A percentile compares a stretch with the other conserved stretches of the same genome.
Conservation (phyloP, 345 rosid genomes). For the Arabis alpina region DNA sequence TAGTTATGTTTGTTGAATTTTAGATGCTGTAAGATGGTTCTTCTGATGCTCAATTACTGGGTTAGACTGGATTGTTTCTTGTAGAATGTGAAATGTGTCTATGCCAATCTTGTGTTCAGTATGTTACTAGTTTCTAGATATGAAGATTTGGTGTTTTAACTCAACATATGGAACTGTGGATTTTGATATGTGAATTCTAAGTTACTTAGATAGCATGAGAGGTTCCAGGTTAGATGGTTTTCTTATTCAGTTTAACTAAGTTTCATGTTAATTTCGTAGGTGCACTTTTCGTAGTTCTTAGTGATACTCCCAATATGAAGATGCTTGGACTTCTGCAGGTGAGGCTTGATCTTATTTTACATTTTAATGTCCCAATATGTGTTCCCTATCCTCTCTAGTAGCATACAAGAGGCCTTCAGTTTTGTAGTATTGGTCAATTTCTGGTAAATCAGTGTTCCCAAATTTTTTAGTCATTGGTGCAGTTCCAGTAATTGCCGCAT, state of each 20-base stretch:
- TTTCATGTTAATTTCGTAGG: conserved; percentile 55
- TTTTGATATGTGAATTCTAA: conserved; percentile 15
- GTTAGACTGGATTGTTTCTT: neutral
- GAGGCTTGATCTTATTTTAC: conserved; percentile 32
- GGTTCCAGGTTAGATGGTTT: conserved; percentile 9
- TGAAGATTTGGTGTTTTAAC: conserved; percentile 4
- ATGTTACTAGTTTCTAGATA: conserved; percentile 2
- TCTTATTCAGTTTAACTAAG: conserved; percentile 25
- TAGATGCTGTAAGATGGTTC: no score
- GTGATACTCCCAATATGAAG: conserved; percentile 84
- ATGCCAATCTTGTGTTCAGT: conserved; percentile 1
- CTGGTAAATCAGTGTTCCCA: neutral
- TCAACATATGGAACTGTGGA: neutral
- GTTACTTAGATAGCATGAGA: conserved; percentile 1
- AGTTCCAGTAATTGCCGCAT: neutral
- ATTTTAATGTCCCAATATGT: conserved; percentile 9
- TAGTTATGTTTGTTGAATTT: neutral
- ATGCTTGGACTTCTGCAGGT: conserved; percentile 98
- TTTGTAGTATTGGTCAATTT: conserved; percentile 11
- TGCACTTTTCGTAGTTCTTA: conserved; percentile 82
- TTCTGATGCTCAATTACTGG: neutral
- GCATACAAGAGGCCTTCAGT: neutral
- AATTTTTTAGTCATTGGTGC: neutral
- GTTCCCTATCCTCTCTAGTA: conserved; percentile 12
- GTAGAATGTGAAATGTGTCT: neutral